phyloP scores from a whole-genome alignment of 768 basidiomycete genomes.

The Leccinum subtestaceum region DNA sequence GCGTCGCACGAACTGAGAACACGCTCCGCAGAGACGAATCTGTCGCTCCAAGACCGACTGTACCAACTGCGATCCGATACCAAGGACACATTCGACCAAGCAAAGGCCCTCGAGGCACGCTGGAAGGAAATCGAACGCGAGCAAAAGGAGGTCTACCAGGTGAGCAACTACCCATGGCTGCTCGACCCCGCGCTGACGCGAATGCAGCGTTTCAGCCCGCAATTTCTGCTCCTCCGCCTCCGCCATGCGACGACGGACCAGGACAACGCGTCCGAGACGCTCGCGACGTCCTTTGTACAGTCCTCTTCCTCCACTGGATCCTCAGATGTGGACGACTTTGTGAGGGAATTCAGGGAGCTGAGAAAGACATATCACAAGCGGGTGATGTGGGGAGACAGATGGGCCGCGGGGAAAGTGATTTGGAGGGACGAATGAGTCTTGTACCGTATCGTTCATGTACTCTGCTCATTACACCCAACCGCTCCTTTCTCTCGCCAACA shows the following conservation, averaged over 20 bases:
- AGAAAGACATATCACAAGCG: constrained; percentile 93
- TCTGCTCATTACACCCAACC: constrained; percentile 29
- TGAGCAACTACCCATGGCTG: constrained; percentile 28
- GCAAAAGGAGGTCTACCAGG: constrained; percentile 88
- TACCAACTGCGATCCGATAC: constrained; percentile 79
- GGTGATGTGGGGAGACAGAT: constrained; percentile 85
- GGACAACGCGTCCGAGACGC: constrained; percentile 82
- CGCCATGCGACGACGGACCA: constrained; percentile 86
- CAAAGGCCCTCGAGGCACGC: constrained; percentile 72
- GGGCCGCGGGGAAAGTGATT: constrained; percentile 79
- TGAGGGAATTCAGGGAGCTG: constrained; percentile 81
- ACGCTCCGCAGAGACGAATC: constrained; percentile 59
- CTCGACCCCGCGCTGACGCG: constrained; percentile 8
- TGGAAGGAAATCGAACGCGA: constrained; percentile 89
- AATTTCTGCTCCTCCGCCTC: constrained; percentile 85
- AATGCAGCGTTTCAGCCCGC: constrained; percentile 75
- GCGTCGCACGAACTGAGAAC: constrained; percentile 5
- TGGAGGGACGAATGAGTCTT: constrained; percentile 64
- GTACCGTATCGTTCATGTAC: constrained; percentile 19
- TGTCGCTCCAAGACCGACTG: constrained; percentile 71
- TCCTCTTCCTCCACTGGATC: constrained; percentile 39
- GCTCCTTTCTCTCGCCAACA: constrained; percentile 19
- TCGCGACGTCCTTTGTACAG: constrained; percentile 82
- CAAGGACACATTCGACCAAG: constrained; percentile 83
- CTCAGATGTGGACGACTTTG: constrained; percentile 77